Percentiles rank a stretch among this genome's conserved stretches.
Conservation (phyloP, 129 eudicot genomes). For the Calendula officinalis region DNA sequence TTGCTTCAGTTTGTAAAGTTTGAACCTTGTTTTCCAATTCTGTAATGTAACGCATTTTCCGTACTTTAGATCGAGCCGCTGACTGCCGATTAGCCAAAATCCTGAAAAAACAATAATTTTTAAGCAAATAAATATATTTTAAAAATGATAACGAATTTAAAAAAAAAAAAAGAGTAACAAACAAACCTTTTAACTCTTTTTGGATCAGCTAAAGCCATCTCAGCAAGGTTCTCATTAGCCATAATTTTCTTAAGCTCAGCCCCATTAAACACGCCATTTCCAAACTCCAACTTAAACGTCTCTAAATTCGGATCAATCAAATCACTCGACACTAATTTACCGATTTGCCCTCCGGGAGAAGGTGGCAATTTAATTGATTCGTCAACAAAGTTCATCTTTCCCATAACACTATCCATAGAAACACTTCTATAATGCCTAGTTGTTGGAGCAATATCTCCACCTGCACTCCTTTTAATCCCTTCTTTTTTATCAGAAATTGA, state of each 20-base stretch:
- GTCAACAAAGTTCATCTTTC: conserved; percentile 60
- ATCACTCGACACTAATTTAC: conserved; percentile 48
- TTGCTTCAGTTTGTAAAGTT: conserved; percentile 83
- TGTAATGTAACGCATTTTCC: conserved; percentile 75
- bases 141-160: too few species aligned
- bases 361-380: conserved; percentile 76
- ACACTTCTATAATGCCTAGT: conserved; percentile 80
- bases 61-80: conserved; percentile 94
- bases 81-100: conserved; percentile 94
- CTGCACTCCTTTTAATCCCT: conserved; percentile 73
- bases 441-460: conserved; percentile 70
- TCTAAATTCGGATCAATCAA: conserved; percentile 49
- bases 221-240: conserved; percentile 94
- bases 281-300: conserved; percentile 73
- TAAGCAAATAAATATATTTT: too few species aligned
- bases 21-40: conserved; percentile 96
- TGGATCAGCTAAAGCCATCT: conserved; percentile 84
- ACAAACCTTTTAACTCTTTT: conserved; percentile 95
- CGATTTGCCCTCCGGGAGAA: conserved; percentile 51
- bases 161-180: neutral
- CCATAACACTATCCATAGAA: conserved; percentile 91
- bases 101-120: conserved; percentile 36
- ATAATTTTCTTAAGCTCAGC: conserved; percentile 85
- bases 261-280: conserved; percentile 78
- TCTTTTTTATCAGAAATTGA: conserved; percentile 49